Evolutionary conservation across 2,329 filamentous ascomycete genomes (phyloP).

Genomic region (Paramyrothecium sp.): DNA sequence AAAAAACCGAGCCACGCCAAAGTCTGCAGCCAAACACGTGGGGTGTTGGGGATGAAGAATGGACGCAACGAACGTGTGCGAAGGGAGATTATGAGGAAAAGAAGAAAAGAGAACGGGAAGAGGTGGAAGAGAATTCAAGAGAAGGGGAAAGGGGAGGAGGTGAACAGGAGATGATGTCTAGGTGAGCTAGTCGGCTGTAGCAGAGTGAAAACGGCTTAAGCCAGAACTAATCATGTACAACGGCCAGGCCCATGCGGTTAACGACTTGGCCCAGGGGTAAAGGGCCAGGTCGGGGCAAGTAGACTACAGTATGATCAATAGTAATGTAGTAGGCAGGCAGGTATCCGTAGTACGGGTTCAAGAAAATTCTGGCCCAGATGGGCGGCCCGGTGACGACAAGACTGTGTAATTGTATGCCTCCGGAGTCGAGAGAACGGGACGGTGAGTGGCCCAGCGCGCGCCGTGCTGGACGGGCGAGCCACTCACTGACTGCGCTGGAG

Average conservation of each 20-base stretch:
- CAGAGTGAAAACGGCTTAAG: not conserved
- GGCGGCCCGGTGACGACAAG: not conserved
- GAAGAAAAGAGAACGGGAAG: not conserved
- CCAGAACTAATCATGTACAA: not conserved
- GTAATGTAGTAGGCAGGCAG: too few species aligned
- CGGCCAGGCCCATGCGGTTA: not conserved
- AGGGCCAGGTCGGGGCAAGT: too few species aligned
- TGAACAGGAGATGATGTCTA: not conserved
- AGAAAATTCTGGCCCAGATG: too few species aligned
- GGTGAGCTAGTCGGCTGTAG: not conserved
- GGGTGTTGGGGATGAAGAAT: not conserved
- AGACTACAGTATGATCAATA: too few species aligned
- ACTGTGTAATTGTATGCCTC: not conserved
- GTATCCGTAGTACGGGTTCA: too few species aligned
- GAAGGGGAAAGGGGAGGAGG: not conserved
- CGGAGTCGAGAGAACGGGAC: too few species aligned
- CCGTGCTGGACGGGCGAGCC: not conserved
- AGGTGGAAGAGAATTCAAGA: not conserved
- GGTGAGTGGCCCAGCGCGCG: too few species aligned
- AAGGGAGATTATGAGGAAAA: not conserved
- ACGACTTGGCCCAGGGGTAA: too few species aligned
- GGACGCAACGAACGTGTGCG: not conserved
- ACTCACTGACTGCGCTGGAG: not conserved
- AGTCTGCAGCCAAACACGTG: not conserved
- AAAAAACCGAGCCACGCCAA: too few species aligned